These are phyloP conservation scores for Coelastrella sp. DNA, from an alignment of 139 green algal genomes.

Conservation along the genomic window DNA sequence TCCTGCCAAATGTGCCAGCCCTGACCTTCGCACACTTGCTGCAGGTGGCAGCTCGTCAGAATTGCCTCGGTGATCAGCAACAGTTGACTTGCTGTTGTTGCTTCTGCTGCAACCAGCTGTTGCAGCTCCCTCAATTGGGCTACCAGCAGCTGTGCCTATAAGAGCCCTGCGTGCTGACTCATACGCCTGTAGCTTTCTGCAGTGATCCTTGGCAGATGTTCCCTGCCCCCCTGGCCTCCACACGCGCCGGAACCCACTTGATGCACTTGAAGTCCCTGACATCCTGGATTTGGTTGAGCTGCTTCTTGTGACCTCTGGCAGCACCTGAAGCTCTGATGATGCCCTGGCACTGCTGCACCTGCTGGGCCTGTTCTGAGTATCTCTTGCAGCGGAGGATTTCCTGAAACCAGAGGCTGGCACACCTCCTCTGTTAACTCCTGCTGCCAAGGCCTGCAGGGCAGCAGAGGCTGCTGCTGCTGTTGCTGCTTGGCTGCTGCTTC, in stretches of 20 bases:
- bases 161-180: conserved; percentile 23
- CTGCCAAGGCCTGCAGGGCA: conserved; percentile 15
- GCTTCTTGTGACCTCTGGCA: background rate
- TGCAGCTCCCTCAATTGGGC: background rate
- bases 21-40: background rate
- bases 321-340: background rate
- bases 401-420: background rate
- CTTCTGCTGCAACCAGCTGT: background rate
- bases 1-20: background rate
- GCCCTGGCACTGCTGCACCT: conserved; percentile 1
- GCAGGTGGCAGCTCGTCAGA: background rate
- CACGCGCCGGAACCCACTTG: background rate
- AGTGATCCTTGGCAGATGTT: conserved; percentile 19
- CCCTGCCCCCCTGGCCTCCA: conserved; percentile 20
- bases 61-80: background rate
- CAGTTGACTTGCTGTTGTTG: background rate
- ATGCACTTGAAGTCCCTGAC: background rate
- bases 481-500: background rate
- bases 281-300: background rate
- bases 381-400: background rate
- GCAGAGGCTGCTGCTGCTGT: conserved; percentile 10
- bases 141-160: background rate
- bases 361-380: background rate
- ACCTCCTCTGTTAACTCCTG: background rate
- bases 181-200: conserved; percentile 29